Evolutionary conservation across 164 flowering plant genomes (phyloP), one percentile per base, ranked within the genome.

Genomic region (Magnolia sinica): DNA sequence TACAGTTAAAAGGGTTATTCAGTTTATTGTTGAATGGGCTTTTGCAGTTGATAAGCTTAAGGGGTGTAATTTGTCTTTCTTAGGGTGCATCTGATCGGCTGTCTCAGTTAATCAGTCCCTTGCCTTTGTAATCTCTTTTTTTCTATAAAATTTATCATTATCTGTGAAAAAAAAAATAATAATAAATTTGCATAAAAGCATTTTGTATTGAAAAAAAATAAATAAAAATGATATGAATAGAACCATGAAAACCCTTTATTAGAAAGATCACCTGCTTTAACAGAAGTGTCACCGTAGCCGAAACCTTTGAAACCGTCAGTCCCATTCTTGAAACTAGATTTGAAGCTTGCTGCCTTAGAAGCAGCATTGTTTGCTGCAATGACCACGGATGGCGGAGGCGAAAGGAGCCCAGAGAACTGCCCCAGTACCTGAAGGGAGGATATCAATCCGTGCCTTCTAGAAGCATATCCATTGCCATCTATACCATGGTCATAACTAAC

Each of bases 361-460:
- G 94, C 97, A 68, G 98, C 97, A 81, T 73, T 85, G 78, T 90
- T 92, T 19, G 97, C 97, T 75, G 89, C 83, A 79, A 70, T 74
- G 74, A 79, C 81, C 72, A 90, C 84, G 11, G 89, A 82, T 61
- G 83, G 74, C 51, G 97, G 98, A 72, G 97, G 92, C 68, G 82
- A 84, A 58, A 95, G 81, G 75, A 95, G 87, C 71, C 89, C 89
- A 64, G 87, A 81, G 78, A 87, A 95, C 74, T 91, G 92, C 80
- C 88, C 93, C 78, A 95, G 87, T 68, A 81, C 78, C 84, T 91
- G 96, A 71, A 95, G 89, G 64, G 95, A 85, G 22, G 93, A 87
- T 73, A 91, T 71, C 72, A 95, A 76, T 22, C 87, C 95, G 19
- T 77, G 81, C 64, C 78, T 87, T 79, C 69, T 82, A 24, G 83